Base-by-base conservation (phyloP, 2,329 filamentous ascomycete genomes). In the Exophiala sideris region DNA sequence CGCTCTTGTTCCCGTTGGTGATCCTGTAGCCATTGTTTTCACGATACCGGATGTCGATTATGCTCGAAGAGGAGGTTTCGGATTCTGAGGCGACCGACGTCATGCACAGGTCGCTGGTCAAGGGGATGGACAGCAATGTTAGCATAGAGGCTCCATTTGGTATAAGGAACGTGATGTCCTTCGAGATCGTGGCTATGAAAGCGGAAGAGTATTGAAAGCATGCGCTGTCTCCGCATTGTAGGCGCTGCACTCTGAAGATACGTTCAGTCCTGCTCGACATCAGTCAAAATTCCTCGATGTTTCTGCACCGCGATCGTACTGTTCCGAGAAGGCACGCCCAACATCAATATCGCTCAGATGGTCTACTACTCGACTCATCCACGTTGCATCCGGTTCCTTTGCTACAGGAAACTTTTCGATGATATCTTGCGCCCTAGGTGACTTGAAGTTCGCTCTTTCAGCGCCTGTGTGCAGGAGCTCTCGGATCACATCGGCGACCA, bases 401-500 rank as follows among this genome's bases (percentile, higher is more conserved):
- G 47, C 48, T 16, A 45, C 16, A 3, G 54, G 50, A 6, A 60
- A 44, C 5, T 45, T 12, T 11, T 54, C 38, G 29, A 57, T 34
- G 24, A 50, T 40, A 11, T 34, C 48, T 9, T 7, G 33, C 7
- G 18, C 24, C 11, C 20, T 34, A 14, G 20, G 33, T 21, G 29
- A 40, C 41, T 42, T 48, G 12, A 60, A 54, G 24, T 35, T 18
- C n/a, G 16, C 45, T 33, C 36, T 16, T 32, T 49, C 45, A 11
- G 35, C 32, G 6, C 53, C 52, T 20, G 45, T 56, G 21, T 33
- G 41, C 10, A 54, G 39, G 9, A 62, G 35, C n/a, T 54, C 48
- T 40, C 60, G 44, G 21, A 62, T 34, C 32, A 56, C 47, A 46
- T 62, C 54, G n/a, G 60, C 58, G n/a, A 59, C 50, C 21, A 62